Base-by-base conservation (phyloP, 768 basidiomycete species). In the Leucosporidium yakuticum region DNA sequence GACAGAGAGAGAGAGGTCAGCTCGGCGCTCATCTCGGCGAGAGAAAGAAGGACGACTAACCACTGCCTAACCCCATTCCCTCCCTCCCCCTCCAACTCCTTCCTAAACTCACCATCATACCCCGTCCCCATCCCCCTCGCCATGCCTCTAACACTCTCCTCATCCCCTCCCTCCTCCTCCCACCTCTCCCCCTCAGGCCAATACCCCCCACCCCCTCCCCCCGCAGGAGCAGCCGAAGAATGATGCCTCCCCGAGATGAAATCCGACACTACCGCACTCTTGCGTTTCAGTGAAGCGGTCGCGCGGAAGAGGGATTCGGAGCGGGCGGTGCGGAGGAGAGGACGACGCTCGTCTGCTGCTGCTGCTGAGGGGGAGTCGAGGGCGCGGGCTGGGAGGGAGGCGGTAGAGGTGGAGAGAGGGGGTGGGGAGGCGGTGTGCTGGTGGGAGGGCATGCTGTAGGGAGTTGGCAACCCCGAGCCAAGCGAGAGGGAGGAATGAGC, bases 61-160 rank as follows among this genome's bases (percentile, higher is more conserved):
- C 80, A 81, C 32, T 78, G 77, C 58, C 80, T 73, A 1, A 75
- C 72, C 29, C 74, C 74, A 48, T 67, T 71, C 1, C 72, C 74
- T 7, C 55, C 65, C 27, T 73, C 74, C 21, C 68, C 65, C 32
- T 69, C 62, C n/a, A 69, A 50, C 49, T 73, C 68, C 1, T 25
- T 17, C 20, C 32, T 63, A 29, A 73, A 69, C 25, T 69, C 71
- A 6, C 58, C 65, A 56, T 73, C 71, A 53, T 73, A 73, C 15
- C 71, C 66, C 4, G n/a, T 39, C 54, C 36, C 44, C 23, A 29
- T 34, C 25, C 32, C 48, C 48, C 31, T 27, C 31, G 49, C 50
- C 23, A 21, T 39, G 27, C 51, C 32, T 27, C 29, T 20, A 19
- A 12, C 57, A 31, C 23, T 19, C 27, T 59, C 57, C 27, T 59